Conservation (phyloP, 441 rosid species). For the Flueggea neowawraea region DNA sequence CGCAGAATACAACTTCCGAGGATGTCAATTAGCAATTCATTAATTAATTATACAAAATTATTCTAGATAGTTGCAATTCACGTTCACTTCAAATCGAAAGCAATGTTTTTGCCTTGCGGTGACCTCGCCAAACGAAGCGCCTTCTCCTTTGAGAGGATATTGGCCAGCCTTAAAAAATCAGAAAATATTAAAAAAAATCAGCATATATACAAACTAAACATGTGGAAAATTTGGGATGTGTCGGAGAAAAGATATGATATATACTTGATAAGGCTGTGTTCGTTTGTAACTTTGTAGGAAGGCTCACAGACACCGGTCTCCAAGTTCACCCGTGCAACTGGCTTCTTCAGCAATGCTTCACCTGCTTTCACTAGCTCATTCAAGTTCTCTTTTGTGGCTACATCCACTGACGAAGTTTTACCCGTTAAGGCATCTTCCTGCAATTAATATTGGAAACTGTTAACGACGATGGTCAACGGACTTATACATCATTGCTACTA, state of each 20-base stretch:
- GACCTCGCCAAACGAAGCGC: slow-evolving; percentile 18
- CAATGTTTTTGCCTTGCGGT: slow-evolving; percentile 8
- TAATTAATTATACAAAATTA: too few species aligned
- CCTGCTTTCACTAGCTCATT: slow-evolving; percentile 43
- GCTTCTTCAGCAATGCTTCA: slow-evolving; percentile 44
- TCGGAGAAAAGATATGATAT: too few species aligned
- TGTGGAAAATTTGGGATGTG: not conserved
- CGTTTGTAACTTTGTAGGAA: slow-evolving; percentile 29
- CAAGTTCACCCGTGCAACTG: slow-evolving; percentile 41
- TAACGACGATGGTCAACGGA: too few species aligned
- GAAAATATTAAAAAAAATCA: not conserved
- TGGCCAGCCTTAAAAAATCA: slow-evolving; percentile 15
- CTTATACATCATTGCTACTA: too few species aligned
- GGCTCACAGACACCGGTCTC: slow-evolving; percentile 40
- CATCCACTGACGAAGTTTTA: slow-evolving; percentile 43
- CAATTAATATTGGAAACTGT: too few species aligned
- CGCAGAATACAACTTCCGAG: too few species aligned
- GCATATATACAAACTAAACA: not conserved
- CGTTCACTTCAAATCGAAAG: not conserved
- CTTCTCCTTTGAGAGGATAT: slow-evolving; percentile 23
- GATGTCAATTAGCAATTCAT: too few species aligned
- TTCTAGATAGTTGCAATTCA: too few species aligned
- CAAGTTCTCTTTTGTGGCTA: slow-evolving; percentile 45
- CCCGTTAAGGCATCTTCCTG: slow-evolving; percentile 34
- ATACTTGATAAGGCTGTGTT: slow-evolving; percentile 39